Base-by-base conservation (phyloP, 305 asterid species). In the Nicotiana rustica region DNA sequence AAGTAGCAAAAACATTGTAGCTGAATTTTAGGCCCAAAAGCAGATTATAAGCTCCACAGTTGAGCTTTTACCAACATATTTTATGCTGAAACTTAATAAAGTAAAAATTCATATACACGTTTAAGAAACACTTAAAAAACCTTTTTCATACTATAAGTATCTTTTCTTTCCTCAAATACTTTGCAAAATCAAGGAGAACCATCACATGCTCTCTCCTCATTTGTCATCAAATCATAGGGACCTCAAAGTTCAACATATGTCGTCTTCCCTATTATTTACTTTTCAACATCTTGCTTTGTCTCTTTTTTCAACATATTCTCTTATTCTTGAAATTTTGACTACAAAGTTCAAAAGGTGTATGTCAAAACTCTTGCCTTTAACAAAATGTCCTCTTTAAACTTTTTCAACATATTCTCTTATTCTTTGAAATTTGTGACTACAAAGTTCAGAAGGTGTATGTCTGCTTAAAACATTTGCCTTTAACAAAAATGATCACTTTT, bases 11-110 rank as follows among this genome's bases (percentile, higher is more conserved):
- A 2, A 60, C 19, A n/a, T 60, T 60, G 8, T 31, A 60, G 14
- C 66, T 60, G 31, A 60, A 60, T 18, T 60, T 57, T 57, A 57
- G 64, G 64, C 64, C 59, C 64, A 18, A 60, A 60, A 60, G 66
- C 66, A 60, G 66, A 12, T 18, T n/a, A 18, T 18, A 60, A 18
- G 31, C 66, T 60, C 31, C 13, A 8, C 10, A n/a, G 66, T 10
- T 60, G 29, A 60, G 66, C 13, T 60, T 60, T 60, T 60, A 60
- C 66, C 66, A 60, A 8, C 62, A 57, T 57, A 60, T n/a, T n/a
- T 56, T 60, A 19, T 60, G 66, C 66, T 18, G 62, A 57, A 57
- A 57, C 7, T 57, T 57, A 18, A 18, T 57, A n/a, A 2, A 60
- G 19, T 7, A 8, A 18, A n/a, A 18, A 9, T 18, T 12, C 66